These are phyloP conservation scores for Suillus discolor DNA, from an alignment of 768 basidiomycete species.

Conservation along the genomic window DNA sequence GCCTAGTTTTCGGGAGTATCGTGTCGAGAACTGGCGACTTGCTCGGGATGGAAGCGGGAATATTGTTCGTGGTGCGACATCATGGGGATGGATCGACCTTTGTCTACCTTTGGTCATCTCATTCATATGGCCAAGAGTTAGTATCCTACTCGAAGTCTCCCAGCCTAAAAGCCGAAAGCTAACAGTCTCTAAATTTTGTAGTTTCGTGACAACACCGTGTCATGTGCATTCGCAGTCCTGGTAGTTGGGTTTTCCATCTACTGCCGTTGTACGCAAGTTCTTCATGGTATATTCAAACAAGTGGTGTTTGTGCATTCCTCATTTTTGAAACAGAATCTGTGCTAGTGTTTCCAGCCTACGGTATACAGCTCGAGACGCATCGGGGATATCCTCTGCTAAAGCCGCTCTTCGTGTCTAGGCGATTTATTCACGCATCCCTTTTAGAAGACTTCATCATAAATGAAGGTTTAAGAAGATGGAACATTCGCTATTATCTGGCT, in stretches of 20 bases:
- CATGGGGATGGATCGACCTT: conserved; percentile 42
- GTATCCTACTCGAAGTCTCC: conserved; percentile 3
- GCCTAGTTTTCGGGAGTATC: conserved; percentile 58
- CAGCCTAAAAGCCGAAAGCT: conserved; percentile 13
- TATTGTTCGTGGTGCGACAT: conserved; percentile 31
- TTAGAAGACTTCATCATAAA: conserved; percentile 71
- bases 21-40: conserved; percentile 55
- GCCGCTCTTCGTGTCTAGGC: conserved; percentile 38
- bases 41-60: conserved; percentile 43
- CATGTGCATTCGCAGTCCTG: conserved; percentile 17
- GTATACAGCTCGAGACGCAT: conserved; percentile 75
- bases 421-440: conserved; percentile 58
- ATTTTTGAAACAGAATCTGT: conserved; percentile 60
- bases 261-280: conserved; percentile 43
- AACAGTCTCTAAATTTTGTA: conserved; percentile 18
- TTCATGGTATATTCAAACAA: conserved; percentile 44
- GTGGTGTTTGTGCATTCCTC: neutral
- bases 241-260: conserved; percentile 31
- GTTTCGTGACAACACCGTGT: conserved; percentile 18
- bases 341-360: conserved; percentile 63
- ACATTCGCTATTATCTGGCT: conserved; percentile 69
- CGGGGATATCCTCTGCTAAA: conserved; percentile 50
- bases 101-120: conserved; percentile 32
- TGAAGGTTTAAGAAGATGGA: conserved; percentile 73
- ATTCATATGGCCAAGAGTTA: conserved; percentile 37